Conservation (phyloP, 1,284 basidiomycete genomes). For the Vanrija humicola region DNA sequence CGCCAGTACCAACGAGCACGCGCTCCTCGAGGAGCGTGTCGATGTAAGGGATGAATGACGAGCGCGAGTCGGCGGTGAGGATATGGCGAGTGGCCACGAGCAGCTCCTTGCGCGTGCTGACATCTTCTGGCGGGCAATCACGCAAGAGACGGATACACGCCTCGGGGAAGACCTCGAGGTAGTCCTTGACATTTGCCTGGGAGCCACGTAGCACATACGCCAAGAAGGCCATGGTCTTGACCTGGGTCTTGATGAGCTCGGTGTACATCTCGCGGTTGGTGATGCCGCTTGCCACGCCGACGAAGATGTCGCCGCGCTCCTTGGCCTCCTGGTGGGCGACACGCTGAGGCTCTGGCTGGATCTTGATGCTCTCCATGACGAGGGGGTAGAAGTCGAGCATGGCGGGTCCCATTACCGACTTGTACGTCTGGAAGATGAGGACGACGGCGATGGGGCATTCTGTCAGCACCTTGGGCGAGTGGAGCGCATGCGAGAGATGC, state of each 20-base stretch:
- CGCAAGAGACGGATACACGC: conserved; percentile 82
- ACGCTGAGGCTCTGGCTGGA: conserved; percentile 84
- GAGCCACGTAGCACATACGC: conserved; percentile 79
- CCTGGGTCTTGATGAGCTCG: conserved; percentile 88
- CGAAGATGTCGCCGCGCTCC: conserved; percentile 73
- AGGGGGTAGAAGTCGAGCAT: conserved; percentile 71
- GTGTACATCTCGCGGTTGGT: conserved; percentile 74
- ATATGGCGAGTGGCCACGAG: conserved; percentile 92
- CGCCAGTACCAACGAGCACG: conserved; percentile 81
- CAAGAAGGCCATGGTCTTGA: conserved; percentile 93
- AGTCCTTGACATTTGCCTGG: conserved; percentile 68
- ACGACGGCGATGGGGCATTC: conserved; percentile 94
- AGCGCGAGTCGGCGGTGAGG: conserved; percentile 73
- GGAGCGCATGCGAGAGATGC: conserved; percentile 51
- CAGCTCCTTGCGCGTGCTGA: conserved; percentile 84
- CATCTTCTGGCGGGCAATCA: conserved; percentile 85
- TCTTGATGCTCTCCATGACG: conserved; percentile 65
- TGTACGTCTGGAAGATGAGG: conserved; percentile 79
- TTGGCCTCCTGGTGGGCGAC: conserved; percentile 74
- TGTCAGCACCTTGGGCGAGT: conserved; percentile 90
- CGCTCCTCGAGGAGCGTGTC: conserved; percentile 89
- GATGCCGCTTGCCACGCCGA: conserved; percentile 73
- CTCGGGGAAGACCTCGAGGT: conserved; percentile 76
- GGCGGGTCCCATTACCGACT: conserved; percentile 60
- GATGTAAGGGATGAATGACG: conserved; percentile 76